These are phyloP conservation scores for Penicillium sp. DNA, from an alignment of 2,329 filamentous ascomycete genomes.

Conservation along the genomic window DNA sequence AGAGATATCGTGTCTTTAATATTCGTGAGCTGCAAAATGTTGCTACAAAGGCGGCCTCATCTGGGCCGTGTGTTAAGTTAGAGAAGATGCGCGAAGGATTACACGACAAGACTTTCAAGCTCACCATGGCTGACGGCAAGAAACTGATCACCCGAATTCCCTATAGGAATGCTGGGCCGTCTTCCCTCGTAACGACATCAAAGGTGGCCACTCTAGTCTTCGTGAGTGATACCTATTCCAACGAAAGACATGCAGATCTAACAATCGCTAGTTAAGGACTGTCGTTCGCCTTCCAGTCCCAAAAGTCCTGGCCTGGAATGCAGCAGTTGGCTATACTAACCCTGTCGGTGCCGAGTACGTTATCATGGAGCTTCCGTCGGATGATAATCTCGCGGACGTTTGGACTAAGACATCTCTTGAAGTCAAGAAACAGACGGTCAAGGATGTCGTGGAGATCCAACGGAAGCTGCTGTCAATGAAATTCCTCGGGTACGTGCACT, in stretches of 20 bases:
- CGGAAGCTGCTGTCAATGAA: slow-evolving; percentile 43
- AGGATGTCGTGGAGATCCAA: slow-evolving; percentile 42
- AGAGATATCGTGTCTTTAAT: slow-evolving; percentile 42
- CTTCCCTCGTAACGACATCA: slow-evolving; percentile 27
- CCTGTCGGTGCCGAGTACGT: slow-evolving; percentile 34
- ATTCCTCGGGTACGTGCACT: slow-evolving; percentile 37
- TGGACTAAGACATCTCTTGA: slow-evolving; percentile 34
- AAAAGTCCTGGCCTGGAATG: slow-evolving; percentile 26
- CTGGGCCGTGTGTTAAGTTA: slow-evolving; percentile 41
- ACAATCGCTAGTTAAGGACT: slow-evolving; percentile 16
- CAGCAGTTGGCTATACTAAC: slow-evolving; percentile 21
- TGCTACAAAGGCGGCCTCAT: slow-evolving; percentile 32
- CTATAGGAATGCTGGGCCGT: slow-evolving; percentile 29
- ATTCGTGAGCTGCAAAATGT: slow-evolving; percentile 38
- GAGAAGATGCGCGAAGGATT: slow-evolving; percentile 43
- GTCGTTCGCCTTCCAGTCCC: slow-evolving; percentile 25
- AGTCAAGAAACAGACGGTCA: slow-evolving; percentile 24
- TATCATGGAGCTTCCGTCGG: slow-evolving; percentile 36
- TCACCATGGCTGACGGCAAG: slow-evolving; percentile 29
- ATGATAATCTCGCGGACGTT: slow-evolving; percentile 31
- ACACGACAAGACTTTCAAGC: slow-evolving; percentile 40
- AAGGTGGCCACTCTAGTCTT: slow-evolving; percentile 33
- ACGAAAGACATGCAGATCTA: not conserved
- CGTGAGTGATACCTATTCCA: slow-evolving; percentile 17
- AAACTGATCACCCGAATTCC: slow-evolving; percentile 27